Evolutionary conservation across 208 protist species (phyloP).

Genomic region (Borovskyia barvae): DNA sequence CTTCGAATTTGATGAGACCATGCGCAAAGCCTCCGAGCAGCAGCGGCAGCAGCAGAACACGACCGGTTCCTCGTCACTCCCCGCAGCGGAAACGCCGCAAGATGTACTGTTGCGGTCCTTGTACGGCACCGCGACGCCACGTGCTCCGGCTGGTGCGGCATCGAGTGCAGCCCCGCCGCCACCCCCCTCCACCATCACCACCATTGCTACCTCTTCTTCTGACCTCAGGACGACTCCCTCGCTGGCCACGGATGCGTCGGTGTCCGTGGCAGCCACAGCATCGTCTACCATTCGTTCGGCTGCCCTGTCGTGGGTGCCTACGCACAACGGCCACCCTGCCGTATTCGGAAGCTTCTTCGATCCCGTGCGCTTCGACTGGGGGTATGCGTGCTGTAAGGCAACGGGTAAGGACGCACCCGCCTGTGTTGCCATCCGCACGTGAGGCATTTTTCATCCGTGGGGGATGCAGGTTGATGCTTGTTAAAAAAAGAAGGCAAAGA

Average conservation of each 20-base stretch:
- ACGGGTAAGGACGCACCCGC: constrained; percentile 44
- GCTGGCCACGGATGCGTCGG: neutral
- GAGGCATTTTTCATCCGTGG: too few species aligned
- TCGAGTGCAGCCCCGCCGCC: neutral
- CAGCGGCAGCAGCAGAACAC: constrained; percentile 4
- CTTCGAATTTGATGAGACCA: constrained; percentile 71
- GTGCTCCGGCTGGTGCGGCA: too few species aligned
- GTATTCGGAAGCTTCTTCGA: constrained; percentile 84
- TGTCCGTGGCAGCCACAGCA: neutral
- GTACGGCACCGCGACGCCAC: constrained; percentile 34
- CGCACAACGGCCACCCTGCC: constrained; percentile 46
- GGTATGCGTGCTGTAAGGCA: constrained; percentile 74
- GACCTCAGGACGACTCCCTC: neutral
- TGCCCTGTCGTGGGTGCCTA: constrained; percentile 20
- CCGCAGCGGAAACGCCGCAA: constrained; percentile 24
- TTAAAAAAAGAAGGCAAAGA: too few species aligned
- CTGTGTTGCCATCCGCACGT: constrained; percentile 15
- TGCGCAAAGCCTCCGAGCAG: constrained; percentile 19
- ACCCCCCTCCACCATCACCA: too few species aligned
- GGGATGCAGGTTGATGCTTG: too few species aligned
- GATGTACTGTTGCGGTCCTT: constrained; percentile 50
- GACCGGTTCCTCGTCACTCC: neutral
- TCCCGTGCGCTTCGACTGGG: constrained; percentile 50
- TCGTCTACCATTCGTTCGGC: constrained; percentile 5
- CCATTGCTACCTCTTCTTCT: constrained; percentile 1